Base-by-base conservation (phyloP, 2,329 filamentous ascomycete species). In the Fusarium sulawesiense region DNA sequence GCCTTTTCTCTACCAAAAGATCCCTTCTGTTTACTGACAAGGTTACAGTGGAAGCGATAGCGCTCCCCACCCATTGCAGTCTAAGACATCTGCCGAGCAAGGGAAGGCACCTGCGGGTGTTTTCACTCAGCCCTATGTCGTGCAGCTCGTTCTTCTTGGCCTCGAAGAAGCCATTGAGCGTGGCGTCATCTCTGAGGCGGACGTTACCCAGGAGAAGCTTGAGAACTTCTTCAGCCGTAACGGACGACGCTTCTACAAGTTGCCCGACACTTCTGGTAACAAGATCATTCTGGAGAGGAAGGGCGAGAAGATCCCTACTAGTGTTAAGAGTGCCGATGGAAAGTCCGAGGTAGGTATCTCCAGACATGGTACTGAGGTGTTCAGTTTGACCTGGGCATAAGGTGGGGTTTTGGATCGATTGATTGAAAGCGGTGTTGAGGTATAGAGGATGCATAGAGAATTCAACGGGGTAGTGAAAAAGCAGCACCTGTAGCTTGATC, bases 121-220 rank as follows among this genome's bases (percentile, higher is more conserved):
- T 45, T 95, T 93, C 78, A 94, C 92, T 2, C 92, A 95, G 80
- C 90, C 91, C 6, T 89, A 89, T 76, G 89, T 89, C 0, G 84
- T 89, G 3, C 88, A 89, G 57, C 84, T 90, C 49, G 89, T 93
- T 48, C 80, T 93, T 25, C 75, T 82, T 34, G 86, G 83, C 1
- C 80, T 93, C 42, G 87, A 92, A 78, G 86, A 88, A 72, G 91
- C 85, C 7, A 81, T 91, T 6, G 81, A 83, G 65, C 82, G 84
- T 13, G 86, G 85, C 3, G 83, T 86, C 37, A 83, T 90, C 46
- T 75, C 76, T 9, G 83, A 85, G 58, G 79, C 77, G 0, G 83
- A 87, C n/a, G 80, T 90, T 11, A 88, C 86, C 7, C 82, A 85
- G 65, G 86, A 87, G 67, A 81, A 81, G 55, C 79, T 90, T 2